Base-by-base conservation (phyloP, 1,139 yeast species). In the Nakaseomyces kungkrabaensis region DNA sequence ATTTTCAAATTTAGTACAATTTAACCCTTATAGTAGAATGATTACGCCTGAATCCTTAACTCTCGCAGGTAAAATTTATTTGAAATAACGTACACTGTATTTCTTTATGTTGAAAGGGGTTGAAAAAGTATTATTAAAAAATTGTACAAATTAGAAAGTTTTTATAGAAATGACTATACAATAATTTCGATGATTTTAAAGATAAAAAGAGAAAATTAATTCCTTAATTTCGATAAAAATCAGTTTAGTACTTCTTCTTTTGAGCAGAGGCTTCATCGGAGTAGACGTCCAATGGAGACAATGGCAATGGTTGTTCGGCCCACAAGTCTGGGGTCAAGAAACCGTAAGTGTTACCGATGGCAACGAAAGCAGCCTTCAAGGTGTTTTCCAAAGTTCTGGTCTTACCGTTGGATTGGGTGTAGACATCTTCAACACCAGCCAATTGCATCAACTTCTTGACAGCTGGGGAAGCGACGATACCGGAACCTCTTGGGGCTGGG, bases 401-500 rank as follows among this genome's bases (percentile, higher is more conserved):
- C 70, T 96, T 87, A 79, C 99, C 99, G 64, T 94, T 81, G 69
- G 98, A 90, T 68, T 95, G 82, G 68, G 98, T 94, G 88, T 90
- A 92, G 68, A 94, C 96, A 78, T 92, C 99, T 79, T 90, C 95
- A 75, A 92, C 86, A 87, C 99, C 99, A 72, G 97, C 98, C 74
- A 92, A 86, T 81, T 90, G 96, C 80, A 94, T 79, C 77, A 92
- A 83, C 80, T 89, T 89, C 86, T 89, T 92, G 75, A 92, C 97
- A 67, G 96, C 96, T 75, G 98, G 98, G 67, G 98, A 94, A 72
- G 99, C 99, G 68, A 92, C 97, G 72, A 92, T 88, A 85, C 97
- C 97, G 75, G 96, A 89, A 90, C 99, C 99, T 84, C 99, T 94
- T 83, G 99, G 98, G 66, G 99, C 99, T 76, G 99, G 99, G 72